These are phyloP conservation scores for Podila verticillata DNA, from an alignment of 192 early-diverging fungal genomes.

Conservation along the genomic window DNA sequence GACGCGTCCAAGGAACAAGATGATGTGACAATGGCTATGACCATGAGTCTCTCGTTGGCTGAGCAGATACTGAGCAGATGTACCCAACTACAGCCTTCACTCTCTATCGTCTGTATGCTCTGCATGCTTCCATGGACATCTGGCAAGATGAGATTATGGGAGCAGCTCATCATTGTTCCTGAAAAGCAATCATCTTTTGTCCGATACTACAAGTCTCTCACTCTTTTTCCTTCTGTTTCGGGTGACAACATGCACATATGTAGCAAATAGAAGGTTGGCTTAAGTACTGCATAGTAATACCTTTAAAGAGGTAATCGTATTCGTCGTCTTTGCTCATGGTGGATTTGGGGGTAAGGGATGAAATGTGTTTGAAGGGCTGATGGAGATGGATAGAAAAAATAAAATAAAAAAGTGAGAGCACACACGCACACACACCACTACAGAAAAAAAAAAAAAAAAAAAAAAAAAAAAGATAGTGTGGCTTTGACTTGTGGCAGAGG, in stretches of 20 bases:
- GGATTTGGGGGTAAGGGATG: background rate
- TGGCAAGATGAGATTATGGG: background rate
- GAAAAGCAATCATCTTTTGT: background rate
- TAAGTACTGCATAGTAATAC: constrained; percentile 39
- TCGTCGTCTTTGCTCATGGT: constrained; percentile 71
- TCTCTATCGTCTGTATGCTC: too few species aligned
- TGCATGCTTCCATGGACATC: background rate
- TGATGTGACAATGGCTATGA: too few species aligned
- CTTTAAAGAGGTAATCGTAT: constrained; percentile 92
- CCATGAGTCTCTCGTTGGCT: too few species aligned
- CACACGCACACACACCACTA: background rate
- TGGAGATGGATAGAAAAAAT: constrained; percentile 5
- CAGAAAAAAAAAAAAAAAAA: background rate
- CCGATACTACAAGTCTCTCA: background rate
- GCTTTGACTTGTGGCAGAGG: too few species aligned
- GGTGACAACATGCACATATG: background rate
- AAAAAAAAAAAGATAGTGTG: background rate
- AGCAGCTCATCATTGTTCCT: constrained; percentile 2
- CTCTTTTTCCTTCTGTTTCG: constrained; percentile 4
- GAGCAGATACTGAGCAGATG: too few species aligned
- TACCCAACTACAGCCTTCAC: too few species aligned
- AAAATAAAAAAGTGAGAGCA: background rate
- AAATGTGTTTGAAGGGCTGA: background rate
- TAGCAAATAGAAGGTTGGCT: background rate
- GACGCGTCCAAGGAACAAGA: too few species aligned